Conservation (phyloP, 2,329 filamentous ascomycete genomes). For the Fusarium ramigenum region DNA sequence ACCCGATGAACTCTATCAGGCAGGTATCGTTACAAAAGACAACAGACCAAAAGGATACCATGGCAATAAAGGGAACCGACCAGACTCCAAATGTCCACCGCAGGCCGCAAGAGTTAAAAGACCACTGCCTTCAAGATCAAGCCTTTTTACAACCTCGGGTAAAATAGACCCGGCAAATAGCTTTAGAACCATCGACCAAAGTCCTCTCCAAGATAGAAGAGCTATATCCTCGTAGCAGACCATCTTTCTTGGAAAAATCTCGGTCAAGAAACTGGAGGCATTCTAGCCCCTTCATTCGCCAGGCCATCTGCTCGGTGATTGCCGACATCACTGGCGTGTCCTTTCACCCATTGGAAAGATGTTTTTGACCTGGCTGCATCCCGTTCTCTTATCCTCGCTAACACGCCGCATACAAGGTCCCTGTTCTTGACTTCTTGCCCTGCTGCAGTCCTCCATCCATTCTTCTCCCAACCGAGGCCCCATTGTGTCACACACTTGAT, state of each 20-base stretch:
- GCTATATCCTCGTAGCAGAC: not conserved
- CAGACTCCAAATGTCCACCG: not conserved
- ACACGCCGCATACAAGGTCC: conserved; percentile 80
- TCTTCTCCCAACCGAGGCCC: conserved; percentile 78
- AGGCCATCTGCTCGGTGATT: conserved; percentile 84
- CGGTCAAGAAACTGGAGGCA: conserved; percentile 22
- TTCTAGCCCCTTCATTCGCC: conserved; percentile 64
- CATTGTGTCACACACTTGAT: conserved; percentile 91
- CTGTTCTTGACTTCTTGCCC: conserved; percentile 83
- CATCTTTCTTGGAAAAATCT: not conserved
- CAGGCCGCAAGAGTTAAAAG: not conserved
- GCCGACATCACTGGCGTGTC: conserved; percentile 76
- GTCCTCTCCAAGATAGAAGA: not conserved
- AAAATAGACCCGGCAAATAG: not conserved
- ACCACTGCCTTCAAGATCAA: not conserved
- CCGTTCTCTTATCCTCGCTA: conserved; percentile 76
- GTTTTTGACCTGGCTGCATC: conserved; percentile 68
- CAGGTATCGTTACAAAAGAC: conserved; percentile 15
- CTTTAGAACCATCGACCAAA: not conserved
- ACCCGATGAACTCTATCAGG: not conserved
- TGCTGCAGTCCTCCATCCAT: conserved; percentile 79
- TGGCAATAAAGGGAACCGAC: not conserved
- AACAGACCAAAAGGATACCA: not conserved
- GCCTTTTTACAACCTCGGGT: not conserved
- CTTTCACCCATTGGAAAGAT: conserved; percentile 88